These are phyloP conservation scores for Yarrowia phangngaensis DNA, from an alignment of 805 yeast genomes.

Conservation along the genomic window DNA sequence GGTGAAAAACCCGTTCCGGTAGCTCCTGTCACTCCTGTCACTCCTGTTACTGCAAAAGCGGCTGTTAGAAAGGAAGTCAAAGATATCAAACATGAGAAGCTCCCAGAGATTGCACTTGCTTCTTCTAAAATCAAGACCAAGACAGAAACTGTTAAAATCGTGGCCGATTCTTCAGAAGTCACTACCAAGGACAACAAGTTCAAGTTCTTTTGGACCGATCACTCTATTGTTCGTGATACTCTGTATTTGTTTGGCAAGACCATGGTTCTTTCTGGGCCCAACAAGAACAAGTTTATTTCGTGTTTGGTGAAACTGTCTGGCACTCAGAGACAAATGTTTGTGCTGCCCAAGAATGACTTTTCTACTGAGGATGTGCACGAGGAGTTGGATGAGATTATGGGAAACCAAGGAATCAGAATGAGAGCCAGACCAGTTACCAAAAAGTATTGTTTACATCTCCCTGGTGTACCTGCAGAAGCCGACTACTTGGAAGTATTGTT, in stretches of 20 bases:
- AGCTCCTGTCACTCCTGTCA: background rate
- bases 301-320: conserved; percentile 73
- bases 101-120: background rate
- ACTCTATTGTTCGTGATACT: conserved; percentile 66
- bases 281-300: conserved; percentile 52
- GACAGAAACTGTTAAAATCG: background rate
- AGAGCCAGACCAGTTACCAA: conserved; percentile 66
- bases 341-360: conserved; percentile 56
- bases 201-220: conserved; percentile 87
- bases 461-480: conserved; percentile 71
- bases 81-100: conserved; percentile 50
- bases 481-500: conserved; percentile 67
- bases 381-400: conserved; percentile 66
- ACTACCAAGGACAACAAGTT: conserved; percentile 37
- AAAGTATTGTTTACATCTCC: conserved; percentile 86
- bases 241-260: conserved; percentile 75
- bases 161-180: background rate
- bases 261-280: conserved; percentile 51
- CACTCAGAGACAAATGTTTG: conserved; percentile 65
- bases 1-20: conserved; percentile 7
- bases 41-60: conserved; percentile 32
- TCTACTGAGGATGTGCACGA: conserved; percentile 64
- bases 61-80: background rate
- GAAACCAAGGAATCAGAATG: conserved; percentile 58
- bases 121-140: background rate